These are phyloP conservation scores for Ganoderma sinense DNA, from an alignment of 1,284 basidiomycete species.

Conservation along the genomic window DNA sequence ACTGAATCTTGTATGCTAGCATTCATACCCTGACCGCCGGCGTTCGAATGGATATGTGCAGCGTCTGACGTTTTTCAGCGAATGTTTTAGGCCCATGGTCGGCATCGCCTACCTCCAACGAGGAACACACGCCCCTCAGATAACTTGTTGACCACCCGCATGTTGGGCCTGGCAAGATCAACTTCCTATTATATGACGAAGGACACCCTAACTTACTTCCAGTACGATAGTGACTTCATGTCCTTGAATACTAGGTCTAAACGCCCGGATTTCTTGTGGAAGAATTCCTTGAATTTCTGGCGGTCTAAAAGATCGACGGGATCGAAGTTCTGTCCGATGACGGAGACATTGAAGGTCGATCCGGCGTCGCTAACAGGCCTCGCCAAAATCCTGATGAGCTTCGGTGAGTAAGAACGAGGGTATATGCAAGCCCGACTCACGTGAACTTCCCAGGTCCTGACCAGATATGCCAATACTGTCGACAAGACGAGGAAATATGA, in stretches of 20 bases:
- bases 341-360: conserved; percentile 15
- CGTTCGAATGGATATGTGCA: conserved; percentile 41
- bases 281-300: conserved; percentile 17
- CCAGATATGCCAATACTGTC: conserved; percentile 43
- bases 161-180: conserved; percentile 41
- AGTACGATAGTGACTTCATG: conserved; percentile 14
- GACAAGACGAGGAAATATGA: not conserved
- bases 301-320: conserved; percentile 13
- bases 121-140: conserved; percentile 45
- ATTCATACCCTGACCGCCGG: conserved; percentile 42
- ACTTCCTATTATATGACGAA: not conserved
- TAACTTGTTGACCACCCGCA: conserved; percentile 46
- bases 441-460: conserved; percentile 27
- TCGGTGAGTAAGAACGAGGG: not conserved
- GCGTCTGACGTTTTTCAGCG: conserved; percentile 17
- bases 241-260: conserved; percentile 15
- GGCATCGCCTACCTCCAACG: conserved; percentile 41
- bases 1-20: conserved; percentile 37
- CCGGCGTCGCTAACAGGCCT: conserved; percentile 9
- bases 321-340: conserved; percentile 18
- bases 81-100: not conserved
- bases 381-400: conserved; percentile 9
- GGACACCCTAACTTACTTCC: conserved; percentile 17
- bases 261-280: conserved; percentile 14
- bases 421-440: conserved; percentile 11